These are phyloP conservation scores for Cadophora sp. DNA, from an alignment of 2,329 filamentous ascomycete species.

Conservation along the genomic window DNA sequence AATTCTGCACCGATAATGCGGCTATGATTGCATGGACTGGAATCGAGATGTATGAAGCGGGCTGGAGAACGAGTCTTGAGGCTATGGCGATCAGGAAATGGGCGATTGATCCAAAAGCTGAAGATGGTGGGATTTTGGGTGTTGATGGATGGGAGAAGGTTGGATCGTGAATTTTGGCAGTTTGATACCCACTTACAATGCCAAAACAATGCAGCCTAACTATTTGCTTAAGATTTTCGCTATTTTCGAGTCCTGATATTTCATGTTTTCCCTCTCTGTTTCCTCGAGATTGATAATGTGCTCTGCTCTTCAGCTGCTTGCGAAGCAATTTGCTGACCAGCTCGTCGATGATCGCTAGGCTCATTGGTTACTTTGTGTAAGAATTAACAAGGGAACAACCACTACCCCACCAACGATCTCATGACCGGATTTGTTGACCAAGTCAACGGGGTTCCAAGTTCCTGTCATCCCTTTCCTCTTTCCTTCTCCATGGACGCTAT, in stretches of 20 bases:
- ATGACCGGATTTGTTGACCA: too few relatives aligned
- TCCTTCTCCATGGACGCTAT: too few relatives aligned
- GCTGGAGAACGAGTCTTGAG: constrained; percentile 69
- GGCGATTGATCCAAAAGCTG: constrained; percentile 69
- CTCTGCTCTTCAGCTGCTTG: too few relatives aligned
- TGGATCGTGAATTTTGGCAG: not conserved
- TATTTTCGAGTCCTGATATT: not conserved
- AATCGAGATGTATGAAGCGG: constrained; percentile 87
- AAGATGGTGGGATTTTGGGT: constrained; percentile 73
- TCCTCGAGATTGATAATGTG: too few relatives aligned
- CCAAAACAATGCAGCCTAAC: not conserved
- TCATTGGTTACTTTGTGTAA: too few relatives aligned
- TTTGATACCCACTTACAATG: not conserved
- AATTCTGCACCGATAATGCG: constrained; percentile 91
- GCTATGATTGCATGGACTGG: constrained; percentile 97
- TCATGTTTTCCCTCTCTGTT: too few relatives aligned
- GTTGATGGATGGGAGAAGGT: constrained; percentile 54
- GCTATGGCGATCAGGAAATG: constrained; percentile 71
- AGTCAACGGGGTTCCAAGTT: too few relatives aligned
- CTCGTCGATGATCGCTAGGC: too few relatives aligned
- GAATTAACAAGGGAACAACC: too few relatives aligned
- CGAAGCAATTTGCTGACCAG: too few relatives aligned
- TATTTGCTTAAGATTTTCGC: not conserved
- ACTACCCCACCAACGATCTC: too few relatives aligned
- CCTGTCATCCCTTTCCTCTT: too few relatives aligned